Evolutionary conservation across 306 rosid species (phyloP).

Genomic region (Alnus glutinosa): DNA sequence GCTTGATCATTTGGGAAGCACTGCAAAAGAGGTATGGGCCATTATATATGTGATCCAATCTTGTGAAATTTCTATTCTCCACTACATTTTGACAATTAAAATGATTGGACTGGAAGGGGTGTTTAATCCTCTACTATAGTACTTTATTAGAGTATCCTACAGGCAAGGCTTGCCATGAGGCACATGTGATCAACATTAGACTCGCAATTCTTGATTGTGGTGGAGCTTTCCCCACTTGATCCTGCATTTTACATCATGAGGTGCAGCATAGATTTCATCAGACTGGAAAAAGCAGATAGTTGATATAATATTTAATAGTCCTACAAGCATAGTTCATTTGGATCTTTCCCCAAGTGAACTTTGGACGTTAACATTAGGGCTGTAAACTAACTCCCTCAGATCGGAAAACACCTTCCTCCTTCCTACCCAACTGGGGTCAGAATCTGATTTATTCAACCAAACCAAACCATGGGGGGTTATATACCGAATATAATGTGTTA

Average conservation of each 20-base stretch:
- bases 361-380: too few relatives aligned
- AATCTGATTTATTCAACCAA: too few relatives aligned
- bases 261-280: neutral
- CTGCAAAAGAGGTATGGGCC: slow-evolving; percentile 65
- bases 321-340: too few relatives aligned
- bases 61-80: neutral
- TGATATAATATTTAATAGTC: neutral
- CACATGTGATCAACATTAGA: neutral
- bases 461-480: too few relatives aligned
- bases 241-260: neutral
- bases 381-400: too few relatives aligned
- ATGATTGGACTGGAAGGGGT: neutral
- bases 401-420: too few relatives aligned
- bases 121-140: neutral
- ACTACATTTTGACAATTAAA: slow-evolving; percentile 9
- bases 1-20: slow-evolving; percentile 83
- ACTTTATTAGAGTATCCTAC: neutral
- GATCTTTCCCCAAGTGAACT: neutral
- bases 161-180: neutral
- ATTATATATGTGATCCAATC: slow-evolving; percentile 4
- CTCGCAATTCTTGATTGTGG: neutral
- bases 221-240: neutral
- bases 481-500: too few relatives aligned
- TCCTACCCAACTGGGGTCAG: too few relatives aligned
- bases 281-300: neutral